phyloP scores from a whole-genome alignment of 208 protist genomes.

The Leishmania turanica region DNA sequence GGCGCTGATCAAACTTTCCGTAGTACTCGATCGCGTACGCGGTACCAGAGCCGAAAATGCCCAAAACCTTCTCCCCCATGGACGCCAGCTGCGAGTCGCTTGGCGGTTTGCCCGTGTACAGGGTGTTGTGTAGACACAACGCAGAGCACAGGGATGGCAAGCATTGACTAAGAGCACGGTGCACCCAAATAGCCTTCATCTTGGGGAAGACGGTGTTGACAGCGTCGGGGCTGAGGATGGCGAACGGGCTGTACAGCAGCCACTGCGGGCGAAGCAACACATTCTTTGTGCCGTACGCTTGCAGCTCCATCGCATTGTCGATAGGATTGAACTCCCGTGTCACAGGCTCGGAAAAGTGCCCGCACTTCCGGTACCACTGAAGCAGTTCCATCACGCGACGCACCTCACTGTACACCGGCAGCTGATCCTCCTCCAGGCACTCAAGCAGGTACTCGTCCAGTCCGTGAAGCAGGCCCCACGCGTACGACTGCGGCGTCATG shows the following conservation, averaged over 20 bases:
- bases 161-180: constrained; percentile 85
- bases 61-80: constrained; percentile 88
- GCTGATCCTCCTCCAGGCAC: constrained; percentile 86
- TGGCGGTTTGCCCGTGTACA: constrained; percentile 90
- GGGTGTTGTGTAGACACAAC: constrained; percentile 81
- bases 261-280: constrained; percentile 61
- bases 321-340: constrained; percentile 71
- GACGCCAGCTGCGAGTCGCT: constrained; percentile 80
- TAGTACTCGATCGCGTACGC: constrained; percentile 87
- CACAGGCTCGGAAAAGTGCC: constrained; percentile 80
- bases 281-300: constrained; percentile 80
- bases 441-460: constrained; percentile 90
- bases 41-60: constrained; percentile 88
- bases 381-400: constrained; percentile 77
- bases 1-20: constrained; percentile 71
- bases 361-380: constrained; percentile 88
- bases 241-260: constrained; percentile 88
- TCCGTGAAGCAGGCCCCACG: constrained; percentile 90
- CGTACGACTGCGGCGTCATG: constrained; percentile 84
- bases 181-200: constrained; percentile 83
- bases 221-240: constrained; percentile 70
- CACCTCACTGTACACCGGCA: constrained; percentile 70
- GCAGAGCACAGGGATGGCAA: constrained; percentile 88
- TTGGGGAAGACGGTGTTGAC: constrained; percentile 77
- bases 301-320: constrained; percentile 80